These are phyloP conservation scores for Gonapodya sp. DNA, from an alignment of 192 early-diverging fungal genomes.

Conservation along the genomic window DNA sequence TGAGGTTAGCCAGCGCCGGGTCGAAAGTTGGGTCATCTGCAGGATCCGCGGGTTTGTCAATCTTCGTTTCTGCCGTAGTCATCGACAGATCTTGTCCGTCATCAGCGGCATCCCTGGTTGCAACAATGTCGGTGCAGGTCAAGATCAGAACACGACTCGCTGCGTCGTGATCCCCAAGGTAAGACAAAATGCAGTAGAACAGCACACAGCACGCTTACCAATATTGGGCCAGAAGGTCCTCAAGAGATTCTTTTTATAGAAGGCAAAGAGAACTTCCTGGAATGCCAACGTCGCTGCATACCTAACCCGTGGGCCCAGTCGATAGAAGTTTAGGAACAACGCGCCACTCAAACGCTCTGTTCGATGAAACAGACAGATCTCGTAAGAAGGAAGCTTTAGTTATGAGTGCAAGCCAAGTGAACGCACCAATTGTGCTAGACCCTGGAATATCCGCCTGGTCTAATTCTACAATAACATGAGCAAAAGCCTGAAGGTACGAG, in stretches of 20 bases:
- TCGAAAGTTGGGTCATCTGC: not conserved
- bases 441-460: not conserved
- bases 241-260: not conserved
- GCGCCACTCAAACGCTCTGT: not conserved
- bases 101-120: not conserved
- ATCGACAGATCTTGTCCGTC: not conserved
- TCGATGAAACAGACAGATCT: too few species aligned
- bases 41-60: constrained; percentile 54
- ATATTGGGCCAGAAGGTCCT: not conserved
- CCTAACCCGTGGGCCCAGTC: not conserved
- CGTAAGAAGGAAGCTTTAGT: not conserved
- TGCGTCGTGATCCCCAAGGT: too few species aligned
- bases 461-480: not conserved
- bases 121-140: constrained; percentile 18
- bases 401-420: not conserved
- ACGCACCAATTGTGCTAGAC: not conserved
- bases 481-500: not conserved
- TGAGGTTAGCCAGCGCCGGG: constrained; percentile 30
- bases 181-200: not conserved
- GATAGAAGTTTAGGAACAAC: not conserved
- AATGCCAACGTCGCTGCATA: not conserved
- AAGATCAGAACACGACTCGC: constrained; percentile 20
- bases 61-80: too few species aligned
- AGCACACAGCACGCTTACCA: not conserved
- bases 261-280: not conserved